phyloP scores from a whole-genome alignment of 768 basidiomycete genomes.

The Chlorophyllum brunneum region DNA sequence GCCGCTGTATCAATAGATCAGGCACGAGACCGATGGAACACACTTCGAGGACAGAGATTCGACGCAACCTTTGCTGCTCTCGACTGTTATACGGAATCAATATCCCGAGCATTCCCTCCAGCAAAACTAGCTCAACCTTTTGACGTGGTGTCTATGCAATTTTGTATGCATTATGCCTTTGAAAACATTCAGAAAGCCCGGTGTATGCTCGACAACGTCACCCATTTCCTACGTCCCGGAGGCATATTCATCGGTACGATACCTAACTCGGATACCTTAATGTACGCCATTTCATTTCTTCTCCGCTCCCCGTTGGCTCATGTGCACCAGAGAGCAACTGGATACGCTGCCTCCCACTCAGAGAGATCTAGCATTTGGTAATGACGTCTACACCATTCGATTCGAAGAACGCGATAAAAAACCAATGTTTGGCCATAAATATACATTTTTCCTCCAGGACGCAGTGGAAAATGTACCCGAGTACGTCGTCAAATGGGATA shows the following conservation, averaged over 20 bases:
- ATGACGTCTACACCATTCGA: slow-evolving; percentile 83
- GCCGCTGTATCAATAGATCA: slow-evolving; percentile 87
- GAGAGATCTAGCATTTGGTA: slow-evolving; percentile 79
- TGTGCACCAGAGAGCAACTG: slow-evolving; percentile 60
- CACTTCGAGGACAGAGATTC: slow-evolving; percentile 51
- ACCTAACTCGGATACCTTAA: slow-evolving; percentile 79
- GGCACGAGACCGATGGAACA: slow-evolving; percentile 70
- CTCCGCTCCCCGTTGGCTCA: slow-evolving; percentile 1
- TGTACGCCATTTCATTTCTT: slow-evolving; percentile 50
- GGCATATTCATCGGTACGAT: slow-evolving; percentile 98
- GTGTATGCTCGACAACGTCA: slow-evolving; percentile 91
- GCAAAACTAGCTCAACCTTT: slow-evolving; percentile 64
- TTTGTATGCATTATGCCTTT: slow-evolving; percentile 99
- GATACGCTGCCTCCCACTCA: slow-evolving; percentile 62
- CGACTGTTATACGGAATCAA: slow-evolving; percentile 81
- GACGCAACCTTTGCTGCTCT: slow-evolving; percentile 79
- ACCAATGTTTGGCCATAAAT: slow-evolving; percentile 83
- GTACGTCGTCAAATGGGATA: slow-evolving; percentile 94
- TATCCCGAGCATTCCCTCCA: slow-evolving; percentile 66
- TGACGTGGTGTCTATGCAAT: slow-evolving; percentile 97
- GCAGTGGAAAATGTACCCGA: slow-evolving; percentile 98
- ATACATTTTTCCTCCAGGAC: slow-evolving; percentile 90
- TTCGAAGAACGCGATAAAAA: slow-evolving; percentile 69
- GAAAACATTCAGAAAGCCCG: slow-evolving; percentile 84
- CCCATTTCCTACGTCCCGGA: slow-evolving; percentile 71